phyloP scores from a whole-genome alignment of 352 stramenopile species.

The Pythium folliculosum region DNA sequence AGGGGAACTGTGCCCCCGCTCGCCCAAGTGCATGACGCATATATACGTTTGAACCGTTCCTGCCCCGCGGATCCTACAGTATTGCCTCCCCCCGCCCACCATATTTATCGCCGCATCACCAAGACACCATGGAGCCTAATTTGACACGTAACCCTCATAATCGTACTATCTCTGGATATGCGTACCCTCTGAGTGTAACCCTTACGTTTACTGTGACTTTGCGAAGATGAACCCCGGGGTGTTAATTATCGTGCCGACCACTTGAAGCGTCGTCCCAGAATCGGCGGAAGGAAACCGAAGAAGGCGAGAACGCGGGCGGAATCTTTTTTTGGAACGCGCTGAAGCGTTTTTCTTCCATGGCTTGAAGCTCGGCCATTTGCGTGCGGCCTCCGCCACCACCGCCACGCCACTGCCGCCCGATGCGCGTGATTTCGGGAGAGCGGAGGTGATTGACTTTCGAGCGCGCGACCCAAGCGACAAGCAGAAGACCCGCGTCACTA shows the following conservation, averaged over 20 bases:
- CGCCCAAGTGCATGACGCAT: not conserved
- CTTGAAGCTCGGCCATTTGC: constrained; percentile 4
- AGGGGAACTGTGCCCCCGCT: not conserved
- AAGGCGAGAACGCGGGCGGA: constrained; percentile 36
- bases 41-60: constrained; percentile 3
- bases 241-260: not conserved
- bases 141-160: not conserved
- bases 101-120: not conserved
- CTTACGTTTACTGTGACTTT: not conserved
- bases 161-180: not conserved
- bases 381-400: not conserved
- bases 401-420: not conserved
- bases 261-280: constrained; percentile 14
- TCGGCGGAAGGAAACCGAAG: constrained; percentile 25
- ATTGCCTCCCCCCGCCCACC: not conserved
- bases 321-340: constrained; percentile 32
- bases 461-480: constrained; percentile 5
- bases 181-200: not conserved
- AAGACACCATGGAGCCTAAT: not conserved
- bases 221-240: not conserved
- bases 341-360: constrained; percentile 31
- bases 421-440: not conserved
- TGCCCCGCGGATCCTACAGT: not conserved
- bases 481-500: not conserved
- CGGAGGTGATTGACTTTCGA: constrained; percentile 11